Evolutionary conservation across 306 rosid genomes (phyloP).

Genomic region (Corylus americana): DNA sequence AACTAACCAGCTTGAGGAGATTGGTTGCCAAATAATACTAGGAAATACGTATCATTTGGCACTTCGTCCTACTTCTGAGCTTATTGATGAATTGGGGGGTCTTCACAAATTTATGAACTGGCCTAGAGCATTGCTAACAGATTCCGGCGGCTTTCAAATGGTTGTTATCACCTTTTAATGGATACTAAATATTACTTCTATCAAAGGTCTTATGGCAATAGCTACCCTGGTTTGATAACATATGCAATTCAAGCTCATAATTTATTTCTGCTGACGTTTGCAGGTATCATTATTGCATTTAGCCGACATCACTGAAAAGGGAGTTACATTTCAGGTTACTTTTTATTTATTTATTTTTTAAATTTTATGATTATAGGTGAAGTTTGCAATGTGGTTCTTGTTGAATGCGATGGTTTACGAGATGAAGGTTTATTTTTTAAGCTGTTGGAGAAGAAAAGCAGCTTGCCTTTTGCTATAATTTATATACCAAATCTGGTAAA

Average conservation of each 20-base stretch:
- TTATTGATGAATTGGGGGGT: constrained; percentile 84
- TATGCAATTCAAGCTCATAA: constrained; percentile 7
- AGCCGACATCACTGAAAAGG: constrained; percentile 96
- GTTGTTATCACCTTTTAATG: constrained; percentile 36
- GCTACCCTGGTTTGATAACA: not conserved
- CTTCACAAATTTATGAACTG: constrained; percentile 96
- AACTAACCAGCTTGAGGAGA: constrained; percentile 79
- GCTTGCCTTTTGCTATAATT: not conserved
- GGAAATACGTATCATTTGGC: constrained; percentile 97
- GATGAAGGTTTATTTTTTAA: not conserved
- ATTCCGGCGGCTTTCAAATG: constrained; percentile 98
- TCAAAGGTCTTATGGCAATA: not conserved
- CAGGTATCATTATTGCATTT: constrained; percentile 94
- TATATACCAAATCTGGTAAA: not conserved
- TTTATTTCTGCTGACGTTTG: constrained; percentile 29
- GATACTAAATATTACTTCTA: too few species aligned
- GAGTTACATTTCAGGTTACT: constrained; percentile 94
- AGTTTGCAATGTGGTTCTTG: constrained; percentile 14
- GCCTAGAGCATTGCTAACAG: constrained; percentile 92
- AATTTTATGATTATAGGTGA: not conserved
- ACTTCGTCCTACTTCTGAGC: constrained; percentile 90
- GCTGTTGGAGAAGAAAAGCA: not conserved
- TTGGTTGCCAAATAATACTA: constrained; percentile 95
- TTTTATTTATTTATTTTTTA: not conserved
- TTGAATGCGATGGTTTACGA: constrained; percentile 2